Conservation (phyloP, 2,329 filamentous ascomycete genomes). For the Didymosphaeria variabile region DNA sequence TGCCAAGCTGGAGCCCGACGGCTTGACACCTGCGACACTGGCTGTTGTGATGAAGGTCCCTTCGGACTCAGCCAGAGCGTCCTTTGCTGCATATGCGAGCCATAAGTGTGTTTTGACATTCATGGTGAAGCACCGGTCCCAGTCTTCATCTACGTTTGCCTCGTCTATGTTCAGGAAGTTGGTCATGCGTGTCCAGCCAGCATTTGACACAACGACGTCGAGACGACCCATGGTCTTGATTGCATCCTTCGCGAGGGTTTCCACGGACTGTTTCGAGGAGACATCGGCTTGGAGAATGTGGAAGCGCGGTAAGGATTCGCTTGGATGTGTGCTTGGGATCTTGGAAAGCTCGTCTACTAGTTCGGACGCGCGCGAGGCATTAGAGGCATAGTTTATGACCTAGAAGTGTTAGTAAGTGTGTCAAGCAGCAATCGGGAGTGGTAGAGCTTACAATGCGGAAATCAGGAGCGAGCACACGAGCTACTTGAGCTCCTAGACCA, state of each 20-base stretch:
- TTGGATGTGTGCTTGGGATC: conserved; percentile 43
- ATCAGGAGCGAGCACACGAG: conserved; percentile 57
- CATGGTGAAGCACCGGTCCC: conserved; percentile 71
- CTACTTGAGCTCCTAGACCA: conserved; percentile 58
- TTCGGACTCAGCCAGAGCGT: conserved; percentile 67
- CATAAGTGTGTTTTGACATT: conserved; percentile 65
- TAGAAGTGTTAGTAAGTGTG: conserved; percentile 22
- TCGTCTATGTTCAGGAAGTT: conserved; percentile 66
- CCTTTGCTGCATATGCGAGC: conserved; percentile 65
- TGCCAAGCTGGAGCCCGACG: conserved; percentile 72
- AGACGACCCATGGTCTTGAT: conserved; percentile 57
- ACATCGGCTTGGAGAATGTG: conserved; percentile 58
- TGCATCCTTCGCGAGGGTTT: conserved; percentile 55
- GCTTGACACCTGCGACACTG: conserved; percentile 70
- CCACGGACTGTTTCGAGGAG: conserved; percentile 53
- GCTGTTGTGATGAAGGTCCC: conserved; percentile 72
- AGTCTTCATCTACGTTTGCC: conserved; percentile 68
- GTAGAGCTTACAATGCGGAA: conserved; percentile 53
- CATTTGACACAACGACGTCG: conserved; percentile 59
- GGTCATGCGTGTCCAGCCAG: conserved; percentile 71
- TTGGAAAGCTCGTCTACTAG: conserved; percentile 54
- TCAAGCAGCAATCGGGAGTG: conserved; percentile 1
- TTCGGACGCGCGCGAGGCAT: conserved; percentile 50
- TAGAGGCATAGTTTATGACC: conserved; percentile 60
- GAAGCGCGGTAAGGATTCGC: conserved; percentile 47